Base-by-base conservation (phyloP, 1,284 basidiomycete genomes). In the Pseudozyma thailandica region DNA sequence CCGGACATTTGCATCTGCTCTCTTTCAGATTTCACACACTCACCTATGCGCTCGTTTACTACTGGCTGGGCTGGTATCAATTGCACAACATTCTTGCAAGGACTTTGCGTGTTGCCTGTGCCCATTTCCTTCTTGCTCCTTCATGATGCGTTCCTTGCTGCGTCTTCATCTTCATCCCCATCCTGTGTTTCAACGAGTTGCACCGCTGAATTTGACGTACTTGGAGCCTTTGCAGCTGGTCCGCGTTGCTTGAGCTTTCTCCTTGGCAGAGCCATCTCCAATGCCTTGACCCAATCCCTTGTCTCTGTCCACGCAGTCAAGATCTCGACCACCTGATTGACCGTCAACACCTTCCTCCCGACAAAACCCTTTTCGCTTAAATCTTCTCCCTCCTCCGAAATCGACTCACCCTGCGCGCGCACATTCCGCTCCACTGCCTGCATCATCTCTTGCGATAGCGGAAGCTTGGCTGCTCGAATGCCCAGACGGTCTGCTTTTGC, bases 291-390 rank as follows among this genome's bases (percentile, higher is more conserved):
- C 79, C 79, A 81, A 35, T 75, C 71, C 45, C 63, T 50, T 15
- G 75, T 80, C 68, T 80, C 70, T 3, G 90, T 87, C 91, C 93
- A 98, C 72, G 90, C 89, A 9, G 94, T 84, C 57, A 98, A 86
- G 73, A 98, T 97, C 82, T 96, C 93, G 79, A 94, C 92, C 16
- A 87, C 88, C 84, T 98, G 95, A 81, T 99, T 98, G 53, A 99
- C 94, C 0, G 96, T 98, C 66, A 99, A 86, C 25, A 99, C 93
- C 80, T 97, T 98, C 57, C 96, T 51, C 9, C 69, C 69, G 12
- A 51, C 59, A 30, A 62, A 65, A 5, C 60, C 51, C 21, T 60
- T 59, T 21, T 46, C 59, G 8, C 18, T 31, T n/a, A 5, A 16
- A 41, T 41, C 39, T 23, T 41, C 10, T 21, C 15, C 25, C 50